Base-by-base conservation (phyloP, 805 yeast genomes). In the Candida alai region DNA sequence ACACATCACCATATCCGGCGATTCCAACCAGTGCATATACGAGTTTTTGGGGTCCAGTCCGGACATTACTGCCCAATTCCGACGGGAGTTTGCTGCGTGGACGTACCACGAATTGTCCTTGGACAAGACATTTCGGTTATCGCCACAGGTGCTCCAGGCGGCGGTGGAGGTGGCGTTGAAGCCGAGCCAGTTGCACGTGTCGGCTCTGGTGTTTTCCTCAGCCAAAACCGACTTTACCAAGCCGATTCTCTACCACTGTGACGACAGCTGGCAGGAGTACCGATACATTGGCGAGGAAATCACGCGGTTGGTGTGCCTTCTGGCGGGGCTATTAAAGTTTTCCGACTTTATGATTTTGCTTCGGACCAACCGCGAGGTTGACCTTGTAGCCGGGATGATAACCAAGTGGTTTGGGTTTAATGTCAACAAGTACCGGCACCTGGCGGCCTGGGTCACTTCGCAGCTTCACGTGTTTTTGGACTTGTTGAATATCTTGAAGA, bases 1-100 rank as follows among this genome's bases (percentile, higher is more conserved):
- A 34, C 88, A 83, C 51, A 47, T 84, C 22, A 70, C 80, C 2
- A 52, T 83, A 13, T 81, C 87, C 4, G 89, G 89, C 1, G 90
- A 84, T 54, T 73, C 78, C 1, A 68, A 76, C 49, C 90, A 84
- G 54, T 70, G 83, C 34, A 78, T 84, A 19, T 84, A 80, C 50
- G 78, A 68, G 19, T 84, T 84, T 49, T 49, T 81, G 25, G 85
- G 86, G 0, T 64, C 80, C 0, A 60, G 64, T 27, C 62, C 64
- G 1, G 33, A 50, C 3, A 35, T 65, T 8, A 42, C 32, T n/a
- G 19, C 28, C 5, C 40, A 43, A 13, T 50, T 65, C 24, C 54
- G 56, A 1, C 35, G 30, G 6, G 42, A 35, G 33, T 24, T 35
- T n/a, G 19, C 18, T 9, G 8, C 24, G 5, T 35, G 34, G 40